phyloP scores from a whole-genome alignment of 495 filamentous ascomycete genomes.

The Neurospora intermedia region DNA sequence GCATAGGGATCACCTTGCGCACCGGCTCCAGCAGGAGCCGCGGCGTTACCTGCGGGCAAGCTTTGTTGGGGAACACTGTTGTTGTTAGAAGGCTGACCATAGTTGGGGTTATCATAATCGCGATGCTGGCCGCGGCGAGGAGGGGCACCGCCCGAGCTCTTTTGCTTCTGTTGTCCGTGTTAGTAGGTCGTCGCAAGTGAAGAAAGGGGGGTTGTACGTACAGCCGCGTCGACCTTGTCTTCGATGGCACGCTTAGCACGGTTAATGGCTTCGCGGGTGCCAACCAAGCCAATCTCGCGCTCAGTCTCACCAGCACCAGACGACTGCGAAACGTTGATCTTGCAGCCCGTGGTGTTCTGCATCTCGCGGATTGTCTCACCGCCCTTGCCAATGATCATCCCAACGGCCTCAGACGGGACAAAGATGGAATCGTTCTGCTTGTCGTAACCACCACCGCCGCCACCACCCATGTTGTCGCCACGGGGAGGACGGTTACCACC shows the following conservation, averaged over 20 bases:
- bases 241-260: slow-evolving; percentile 66
- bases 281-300: slow-evolving; percentile 71
- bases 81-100: slow-evolving; percentile 22
- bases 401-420: slow-evolving; percentile 75
- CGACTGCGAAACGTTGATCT: slow-evolving; percentile 76
- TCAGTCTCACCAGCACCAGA: slow-evolving; percentile 58
- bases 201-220: slow-evolving; percentile 28
- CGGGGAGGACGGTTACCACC: slow-evolving; percentile 5
- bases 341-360: slow-evolving; percentile 70
- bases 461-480: slow-evolving; percentile 15
- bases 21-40: slow-evolving; percentile 14
- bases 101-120: slow-evolving; percentile 34
- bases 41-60: slow-evolving; percentile 8
- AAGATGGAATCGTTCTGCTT: slow-evolving; percentile 69
- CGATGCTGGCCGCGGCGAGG: slow-evolving; percentile 31
- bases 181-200: slow-evolving; percentile 10
- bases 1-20: slow-evolving; percentile 22
- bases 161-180: slow-evolving; percentile 34
- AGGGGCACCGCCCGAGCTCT: slow-evolving; percentile 38
- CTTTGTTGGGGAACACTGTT: slow-evolving; percentile 13
- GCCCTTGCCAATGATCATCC: slow-evolving; percentile 85
- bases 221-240: slow-evolving; percentile 79
- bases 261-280: slow-evolving; percentile 58
- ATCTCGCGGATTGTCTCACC: slow-evolving; percentile 83
- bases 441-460: slow-evolving; percentile 36